Conservation (phyloP, 768 basidiomycete genomes). For the Pisolithus marmoratus region DNA sequence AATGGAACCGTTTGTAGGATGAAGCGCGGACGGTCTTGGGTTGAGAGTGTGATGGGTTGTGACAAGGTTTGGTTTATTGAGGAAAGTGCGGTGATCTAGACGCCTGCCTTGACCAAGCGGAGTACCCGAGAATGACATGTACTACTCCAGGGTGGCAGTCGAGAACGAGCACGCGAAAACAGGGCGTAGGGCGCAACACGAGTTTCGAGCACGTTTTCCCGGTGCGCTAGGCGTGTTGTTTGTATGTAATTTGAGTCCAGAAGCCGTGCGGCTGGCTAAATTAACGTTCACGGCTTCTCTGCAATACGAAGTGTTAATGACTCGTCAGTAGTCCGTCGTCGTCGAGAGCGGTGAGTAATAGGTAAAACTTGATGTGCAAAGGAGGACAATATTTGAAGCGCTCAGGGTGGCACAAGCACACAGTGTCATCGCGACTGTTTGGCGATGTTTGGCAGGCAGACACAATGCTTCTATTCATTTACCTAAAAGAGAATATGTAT, state of each 20-base stretch:
- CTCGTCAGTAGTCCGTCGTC: not conserved
- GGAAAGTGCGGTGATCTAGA: conserved; percentile 75
- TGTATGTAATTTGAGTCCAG: not conserved
- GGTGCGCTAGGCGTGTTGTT: conserved; percentile 1
- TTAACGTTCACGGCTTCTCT: not conserved
- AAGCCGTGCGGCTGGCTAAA: not conserved
- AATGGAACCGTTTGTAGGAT: conserved; percentile 32
- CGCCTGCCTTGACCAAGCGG: conserved; percentile 82
- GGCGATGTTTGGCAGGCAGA: conserved; percentile 15
- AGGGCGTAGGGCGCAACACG: not conserved
- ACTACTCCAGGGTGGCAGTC: conserved; percentile 16
- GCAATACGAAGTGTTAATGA: not conserved
- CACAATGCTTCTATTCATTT: too few species aligned
- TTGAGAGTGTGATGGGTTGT: conserved; percentile 25
- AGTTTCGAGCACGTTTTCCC: conserved; percentile 8
- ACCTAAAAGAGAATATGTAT: too few species aligned
- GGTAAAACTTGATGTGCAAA: too few species aligned
- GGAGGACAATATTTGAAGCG: not conserved
- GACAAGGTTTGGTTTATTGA: conserved; percentile 47
- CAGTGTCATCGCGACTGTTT: conserved; percentile 17
- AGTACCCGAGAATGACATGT: conserved; percentile 85
- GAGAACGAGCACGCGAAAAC: conserved; percentile 5
- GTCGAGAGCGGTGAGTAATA: not conserved
- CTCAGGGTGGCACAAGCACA: not conserved
- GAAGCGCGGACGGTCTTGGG: conserved; percentile 14